Evolutionary conservation across 2,329 filamentous ascomycete species (phyloP), one percentile per base, ranked within the genome.

Genomic region (Cordyceps cateniannulata): DNA sequence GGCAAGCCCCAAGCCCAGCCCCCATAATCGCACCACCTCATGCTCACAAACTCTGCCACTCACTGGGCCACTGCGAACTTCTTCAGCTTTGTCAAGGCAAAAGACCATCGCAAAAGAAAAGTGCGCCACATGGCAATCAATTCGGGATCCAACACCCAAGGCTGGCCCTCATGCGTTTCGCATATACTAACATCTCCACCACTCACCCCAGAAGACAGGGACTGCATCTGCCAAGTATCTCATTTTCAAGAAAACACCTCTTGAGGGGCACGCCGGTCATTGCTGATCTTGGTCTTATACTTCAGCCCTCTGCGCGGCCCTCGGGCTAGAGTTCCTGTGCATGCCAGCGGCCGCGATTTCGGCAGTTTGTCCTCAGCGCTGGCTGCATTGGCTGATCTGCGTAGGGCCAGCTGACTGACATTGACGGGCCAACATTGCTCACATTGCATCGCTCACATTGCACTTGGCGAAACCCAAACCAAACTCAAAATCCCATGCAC

Each of bases 91-190:
- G 6, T n/a, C 3, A 49, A 27, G 22, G 16, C 10, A 44, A 9
- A 5, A 32, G 27, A 9, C 38, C 10, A 35, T 45, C 6, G n/a
- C 25, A 20, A 47, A 16, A 25, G 44, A 29, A 24, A 25, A n/a
- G 14, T 24, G 27, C 53, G 53, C 53, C 53, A 56, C 42, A 48
- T 57, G 54, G 25, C 54, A 48, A 57, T 48, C 12, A 22, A 38
- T 25, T n/a, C n/a, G 12, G 40, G 38, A 29, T n/a, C 16, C 20
- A 32, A 16, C 42, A 18, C 22, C n/a, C 25, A 54, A 29, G 53
- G 35, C 22, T n/a, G 7, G 50, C 35, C 6, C 14, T 10, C 16
- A 53, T 42, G 51, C 42, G 54, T 57, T 48, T 57, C 54, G 20
- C 29, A 48, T 57, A 57, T 47, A 57, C 29, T n/a, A 20, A 24